Percentiles rank a stretch among this genome's conserved stretches.
Conservation (phyloP, 2,329 filamentous ascomycete genomes). For the Alternaria sp. region DNA sequence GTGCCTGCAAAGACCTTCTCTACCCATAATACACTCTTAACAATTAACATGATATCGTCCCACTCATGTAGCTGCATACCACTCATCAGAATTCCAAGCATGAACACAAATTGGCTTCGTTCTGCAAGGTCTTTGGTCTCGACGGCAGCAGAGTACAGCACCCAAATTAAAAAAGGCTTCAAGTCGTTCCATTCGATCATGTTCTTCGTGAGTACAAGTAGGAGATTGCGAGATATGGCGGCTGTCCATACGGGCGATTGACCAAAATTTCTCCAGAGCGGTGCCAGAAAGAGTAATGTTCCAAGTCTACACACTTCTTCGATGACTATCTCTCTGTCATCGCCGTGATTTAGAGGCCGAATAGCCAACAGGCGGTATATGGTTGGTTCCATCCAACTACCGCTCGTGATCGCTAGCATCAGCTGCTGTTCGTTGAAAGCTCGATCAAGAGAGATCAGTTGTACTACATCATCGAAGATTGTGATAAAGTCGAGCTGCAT, state of each 20-base stretch:
- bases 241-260: constrained; percentile 38
- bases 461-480: constrained; percentile 40
- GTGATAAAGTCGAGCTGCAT: constrained; percentile 37
- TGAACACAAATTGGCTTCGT: constrained; percentile 38
- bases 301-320: constrained; percentile 45
- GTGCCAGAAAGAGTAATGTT: constrained; percentile 39
- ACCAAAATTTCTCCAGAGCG: constrained; percentile 39
- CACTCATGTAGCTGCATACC: constrained; percentile 32
- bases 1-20: constrained; percentile 36
- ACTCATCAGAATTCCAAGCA: constrained; percentile 38
- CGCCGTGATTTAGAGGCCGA: constrained; percentile 29
- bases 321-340: constrained; percentile 26
- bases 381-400: constrained; percentile 42
- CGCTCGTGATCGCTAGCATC: constrained; percentile 33
- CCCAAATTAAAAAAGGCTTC: constrained; percentile 39
- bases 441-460: constrained; percentile 37
- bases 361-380: constrained; percentile 38
- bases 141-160: constrained; percentile 38
- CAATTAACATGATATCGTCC: constrained; percentile 34
- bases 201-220: constrained; percentile 29
- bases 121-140: constrained; percentile 36
- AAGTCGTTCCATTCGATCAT: constrained; percentile 41
- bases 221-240: constrained; percentile 32
- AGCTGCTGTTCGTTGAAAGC: constrained; percentile 35
- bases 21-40: constrained; percentile 44